Evolutionary conservation across 1,284 basidiomycete species (phyloP), one percentile per base, ranked within the genome.

Genomic region (Cerioporus squamosus): DNA sequence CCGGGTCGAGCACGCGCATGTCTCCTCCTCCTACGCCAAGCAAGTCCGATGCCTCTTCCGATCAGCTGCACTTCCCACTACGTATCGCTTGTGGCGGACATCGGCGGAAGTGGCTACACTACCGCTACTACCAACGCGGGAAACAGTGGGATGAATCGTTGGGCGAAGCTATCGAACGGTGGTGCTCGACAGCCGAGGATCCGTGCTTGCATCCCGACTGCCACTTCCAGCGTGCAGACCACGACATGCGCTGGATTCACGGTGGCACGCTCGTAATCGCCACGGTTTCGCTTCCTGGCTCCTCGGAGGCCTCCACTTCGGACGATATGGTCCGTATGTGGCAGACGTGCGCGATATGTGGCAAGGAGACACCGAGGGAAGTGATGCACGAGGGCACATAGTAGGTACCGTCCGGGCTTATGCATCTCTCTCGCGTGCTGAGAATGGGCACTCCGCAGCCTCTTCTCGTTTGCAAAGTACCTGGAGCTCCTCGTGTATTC

Each of bases 401-500:
- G 87, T 88, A 67, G 63, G 86, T 72, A 29, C 26, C 50, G 45
- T 48, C 39, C 33, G 8, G 33, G 55, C 42, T 23, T 18, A 40
- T 18, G 26, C 26, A 3, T 29, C 23, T 24, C 48, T 56, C 29
- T 52, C 22, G 2, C 15, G 6, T 20, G 29, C 44, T 57, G 26
- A 36, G 44, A 22, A 7, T 38, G 50, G 47, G 22, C 29, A 3
- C 26, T 20, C 47, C 55, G 36, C 55, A 80, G 78, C 65, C 66
- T 81, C 50, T 68, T 83, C 38, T 89, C 88, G 0, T 88, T 85
- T 61, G 84, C 79, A 9, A 91, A 90, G 68, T 90, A 81, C 66
- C 74, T 90, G 14, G 88, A 90, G 69, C 70, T 89, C 2, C 72
- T 90, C 5, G 68, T 88, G 7, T 90, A 89, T 69, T 87, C 87